Evolutionary conservation across 768 basidiomycete species (phyloP).

Genomic region (Phallus indusiatus): DNA sequence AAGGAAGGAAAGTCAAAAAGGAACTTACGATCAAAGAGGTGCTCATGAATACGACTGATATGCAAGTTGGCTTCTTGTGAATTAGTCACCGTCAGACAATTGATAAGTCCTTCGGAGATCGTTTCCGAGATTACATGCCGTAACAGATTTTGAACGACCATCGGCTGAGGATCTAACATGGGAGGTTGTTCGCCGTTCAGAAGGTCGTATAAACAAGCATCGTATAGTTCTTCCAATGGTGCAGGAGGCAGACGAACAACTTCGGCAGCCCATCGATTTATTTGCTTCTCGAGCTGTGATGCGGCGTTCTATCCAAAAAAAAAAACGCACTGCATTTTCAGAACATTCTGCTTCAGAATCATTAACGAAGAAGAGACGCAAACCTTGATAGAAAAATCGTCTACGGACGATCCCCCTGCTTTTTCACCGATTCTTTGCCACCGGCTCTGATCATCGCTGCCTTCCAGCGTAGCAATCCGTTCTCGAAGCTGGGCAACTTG

Average conservation of each 20-base stretch:
- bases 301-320: constrained; percentile 63
- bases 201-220: constrained; percentile 53
- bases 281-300: constrained; percentile 68
- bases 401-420: constrained; percentile 56
- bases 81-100: constrained; percentile 80
- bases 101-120: constrained; percentile 64
- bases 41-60: constrained; percentile 79
- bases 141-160: constrained; percentile 71
- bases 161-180: constrained; percentile 33
- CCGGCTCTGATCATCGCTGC: constrained; percentile 35
- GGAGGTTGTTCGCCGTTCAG: constrained; percentile 39
- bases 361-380: constrained; percentile 13
- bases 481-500: constrained; percentile 66
- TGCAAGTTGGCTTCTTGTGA: constrained; percentile 78
- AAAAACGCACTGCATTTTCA: constrained; percentile 4
- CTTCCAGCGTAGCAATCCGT: constrained; percentile 68
- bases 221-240: constrained; percentile 41
- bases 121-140: constrained; percentile 74
- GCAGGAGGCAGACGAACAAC: constrained; percentile 49
- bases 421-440: constrained; percentile 12
- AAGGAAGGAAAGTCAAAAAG: not conserved
- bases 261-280: constrained; percentile 86
- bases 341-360: not conserved
- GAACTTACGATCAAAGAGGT: constrained; percentile 69
- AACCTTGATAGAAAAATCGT: constrained; percentile 85